Conservation (phyloP, 345 rosid species). For the Ailanthus altissimus region DNA sequence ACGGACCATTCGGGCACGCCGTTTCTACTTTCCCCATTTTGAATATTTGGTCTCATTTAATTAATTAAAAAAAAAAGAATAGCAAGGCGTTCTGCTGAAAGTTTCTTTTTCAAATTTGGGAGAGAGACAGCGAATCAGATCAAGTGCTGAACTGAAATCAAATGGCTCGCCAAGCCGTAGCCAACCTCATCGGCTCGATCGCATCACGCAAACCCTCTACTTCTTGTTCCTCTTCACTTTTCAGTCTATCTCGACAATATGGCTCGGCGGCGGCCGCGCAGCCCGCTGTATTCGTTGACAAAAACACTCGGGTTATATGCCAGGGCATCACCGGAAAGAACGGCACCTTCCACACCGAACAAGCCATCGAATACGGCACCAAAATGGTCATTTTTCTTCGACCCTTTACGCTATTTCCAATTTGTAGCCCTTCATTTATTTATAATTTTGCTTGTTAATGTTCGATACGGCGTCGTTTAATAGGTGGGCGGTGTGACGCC, state of each 20-base stretch:
- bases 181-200: slow-evolving; percentile 40
- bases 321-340: slow-evolving; percentile 98
- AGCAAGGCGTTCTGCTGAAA: background rate
- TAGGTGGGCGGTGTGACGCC: slow-evolving; percentile 99
- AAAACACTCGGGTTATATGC: slow-evolving; percentile 84
- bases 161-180: slow-evolving; percentile 48
- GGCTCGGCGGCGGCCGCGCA: slow-evolving; percentile 56
- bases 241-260: slow-evolving; percentile 39
- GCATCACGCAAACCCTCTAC: slow-evolving; percentile 32
- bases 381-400: slow-evolving; percentile 62
- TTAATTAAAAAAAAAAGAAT: background rate
- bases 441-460: background rate
- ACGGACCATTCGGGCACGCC: background rate
- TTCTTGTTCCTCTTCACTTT: slow-evolving; percentile 22
- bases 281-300: slow-evolving; percentile 92
- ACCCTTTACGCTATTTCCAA: background rate
- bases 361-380: slow-evolving; percentile 97
- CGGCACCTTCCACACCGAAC: slow-evolving; percentile 94
- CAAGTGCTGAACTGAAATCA: slow-evolving; percentile 7
- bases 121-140: slow-evolving; percentile 9
- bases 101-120: background rate
- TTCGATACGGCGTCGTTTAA: background rate
- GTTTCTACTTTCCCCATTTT: background rate
- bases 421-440: background rate
- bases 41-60: too few relatives aligned